A percentile compares a stretch with the other conserved stretches of the same genome.
These are phyloP conservation scores for Cinchona pubescens DNA, from an alignment of 257 asterid genomes.

Conservation along the genomic window DNA sequence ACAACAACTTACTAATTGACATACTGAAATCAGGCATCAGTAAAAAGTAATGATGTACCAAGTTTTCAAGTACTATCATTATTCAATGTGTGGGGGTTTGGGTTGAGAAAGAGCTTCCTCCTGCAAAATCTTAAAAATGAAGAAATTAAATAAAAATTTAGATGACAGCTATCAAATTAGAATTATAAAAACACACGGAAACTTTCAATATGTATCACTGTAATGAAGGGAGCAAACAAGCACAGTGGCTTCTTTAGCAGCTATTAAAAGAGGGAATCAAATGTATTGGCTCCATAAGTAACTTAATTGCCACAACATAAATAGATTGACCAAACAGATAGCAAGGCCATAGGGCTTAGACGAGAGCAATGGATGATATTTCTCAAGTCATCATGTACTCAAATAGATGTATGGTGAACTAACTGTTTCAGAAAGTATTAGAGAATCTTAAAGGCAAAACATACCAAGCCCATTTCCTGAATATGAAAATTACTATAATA, in stretches of 20 bases:
- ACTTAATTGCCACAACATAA: background rate
- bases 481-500: too few relatives aligned
- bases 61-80: background rate
- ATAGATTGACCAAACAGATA: too few relatives aligned
- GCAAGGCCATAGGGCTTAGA: background rate
- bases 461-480: too few relatives aligned
- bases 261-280: background rate
- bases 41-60: background rate
- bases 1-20: background rate
- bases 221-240: too few relatives aligned
- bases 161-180: background rate
- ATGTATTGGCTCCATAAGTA: background rate
- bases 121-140: background rate
- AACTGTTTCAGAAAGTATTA: background rate
- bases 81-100: background rate
- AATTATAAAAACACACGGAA: background rate
- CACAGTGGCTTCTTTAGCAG: background rate
- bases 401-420: background rate
- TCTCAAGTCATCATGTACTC: background rate
- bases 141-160: too few relatives aligned
- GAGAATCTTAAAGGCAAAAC: too few relatives aligned
- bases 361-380: background rate
- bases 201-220: background rate
- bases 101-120: background rate
- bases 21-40: background rate